These are phyloP conservation scores for Neofusicoccum sp. DNA, from an alignment of 2,329 filamentous ascomycete genomes.

Conservation along the genomic window DNA sequence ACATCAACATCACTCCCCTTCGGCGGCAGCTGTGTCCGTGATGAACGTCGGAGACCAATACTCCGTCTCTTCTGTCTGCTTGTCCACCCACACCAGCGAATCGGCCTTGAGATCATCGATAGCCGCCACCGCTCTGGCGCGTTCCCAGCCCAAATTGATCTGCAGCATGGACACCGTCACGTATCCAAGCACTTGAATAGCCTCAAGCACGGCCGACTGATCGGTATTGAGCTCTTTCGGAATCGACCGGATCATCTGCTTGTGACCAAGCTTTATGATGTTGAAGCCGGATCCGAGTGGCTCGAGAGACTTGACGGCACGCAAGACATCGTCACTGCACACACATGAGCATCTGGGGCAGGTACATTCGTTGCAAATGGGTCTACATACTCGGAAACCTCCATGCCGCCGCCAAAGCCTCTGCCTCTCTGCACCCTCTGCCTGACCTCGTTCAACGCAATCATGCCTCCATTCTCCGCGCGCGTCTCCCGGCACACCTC, in stretches of 20 bases:
- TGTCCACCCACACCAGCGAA: slow-evolving; percentile 92
- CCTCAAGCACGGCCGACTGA: slow-evolving; percentile 89
- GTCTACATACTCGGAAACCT: slow-evolving; percentile 71
- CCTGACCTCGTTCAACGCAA: slow-evolving; percentile 79
- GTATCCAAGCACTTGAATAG: slow-evolving; percentile 84
- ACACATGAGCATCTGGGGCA: not conserved
- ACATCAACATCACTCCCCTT: slow-evolving; percentile 5
- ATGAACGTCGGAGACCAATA: slow-evolving; percentile 90
- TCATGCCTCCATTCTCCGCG: slow-evolving; percentile 88
- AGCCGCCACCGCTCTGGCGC: slow-evolving; percentile 81
- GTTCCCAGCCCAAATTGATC: slow-evolving; percentile 83
- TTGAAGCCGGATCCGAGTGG: slow-evolving; percentile 88
- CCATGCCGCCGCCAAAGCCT: slow-evolving; percentile 73
- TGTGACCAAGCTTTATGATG: slow-evolving; percentile 79
- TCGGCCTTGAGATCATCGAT: slow-evolving; percentile 87
- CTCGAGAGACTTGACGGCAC: slow-evolving; percentile 82
- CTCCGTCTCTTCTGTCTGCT: slow-evolving; percentile 81
- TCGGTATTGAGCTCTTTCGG: slow-evolving; percentile 95
- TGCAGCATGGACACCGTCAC: slow-evolving; percentile 88
- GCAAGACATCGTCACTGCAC: slow-evolving; percentile 78
- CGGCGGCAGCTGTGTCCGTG: slow-evolving; percentile 27
- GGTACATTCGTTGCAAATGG: slow-evolving; percentile 9
- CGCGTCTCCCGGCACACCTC: slow-evolving; percentile 87
- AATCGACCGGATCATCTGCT: slow-evolving; percentile 86
- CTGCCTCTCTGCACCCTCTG: slow-evolving; percentile 73